Evolutionary conservation across 768 basidiomycete species (phyloP).

Genomic region (Hygrocybe coccinea): DNA sequence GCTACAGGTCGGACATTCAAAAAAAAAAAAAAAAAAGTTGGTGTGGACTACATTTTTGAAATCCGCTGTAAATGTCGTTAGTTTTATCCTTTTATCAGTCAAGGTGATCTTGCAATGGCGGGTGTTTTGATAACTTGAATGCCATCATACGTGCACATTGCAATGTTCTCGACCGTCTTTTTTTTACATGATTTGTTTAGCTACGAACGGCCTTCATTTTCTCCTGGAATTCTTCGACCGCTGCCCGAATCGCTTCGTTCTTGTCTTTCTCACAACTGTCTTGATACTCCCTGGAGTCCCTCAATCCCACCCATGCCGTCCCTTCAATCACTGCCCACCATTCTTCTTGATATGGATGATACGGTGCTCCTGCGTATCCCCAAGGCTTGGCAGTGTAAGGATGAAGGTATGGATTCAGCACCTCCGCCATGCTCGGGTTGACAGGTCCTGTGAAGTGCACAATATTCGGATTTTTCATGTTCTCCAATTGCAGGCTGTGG

Average conservation of each 20-base stretch:
- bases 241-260: neutral
- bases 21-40: too few species aligned
- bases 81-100: too few species aligned
- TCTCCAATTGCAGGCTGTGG: slow-evolving; percentile 26
- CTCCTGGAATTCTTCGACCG: slow-evolving; percentile 5
- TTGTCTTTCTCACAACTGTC: neutral
- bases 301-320: slow-evolving; percentile 40
- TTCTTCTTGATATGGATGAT: slow-evolving; percentile 43
- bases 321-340: slow-evolving; percentile 44
- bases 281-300: neutral
- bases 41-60: too few species aligned
- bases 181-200: too few species aligned
- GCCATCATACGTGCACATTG: too few species aligned
- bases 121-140: too few species aligned
- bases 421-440: slow-evolving; percentile 40
- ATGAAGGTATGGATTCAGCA: slow-evolving; percentile 49
- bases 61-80: too few species aligned
- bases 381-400: slow-evolving; percentile 54
- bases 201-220: slow-evolving; percentile 21
- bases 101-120: too few species aligned
- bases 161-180: too few species aligned
- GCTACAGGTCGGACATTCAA: too few species aligned
- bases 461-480: slow-evolving; percentile 40
- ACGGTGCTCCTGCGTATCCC: slow-evolving; percentile 51
- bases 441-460: slow-evolving; percentile 59